Percentiles rank a stretch among this genome's conserved stretches.
These are phyloP conservation scores for Saccharomyces hybrid DNA, from an alignment of 1,139 yeast species.

Conservation along the genomic window DNA sequence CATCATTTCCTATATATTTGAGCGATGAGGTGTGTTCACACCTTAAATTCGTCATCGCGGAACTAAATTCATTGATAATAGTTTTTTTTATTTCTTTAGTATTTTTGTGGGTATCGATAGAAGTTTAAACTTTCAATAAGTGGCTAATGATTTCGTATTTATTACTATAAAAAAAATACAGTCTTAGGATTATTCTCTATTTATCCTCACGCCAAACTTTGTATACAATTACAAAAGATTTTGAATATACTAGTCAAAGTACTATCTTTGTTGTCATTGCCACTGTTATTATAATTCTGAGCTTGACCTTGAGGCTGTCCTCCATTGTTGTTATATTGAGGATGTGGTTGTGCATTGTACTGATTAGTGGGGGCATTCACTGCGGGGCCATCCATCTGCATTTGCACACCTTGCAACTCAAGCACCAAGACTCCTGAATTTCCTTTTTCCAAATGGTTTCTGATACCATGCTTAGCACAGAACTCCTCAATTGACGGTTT, in stretches of 20 bases:
- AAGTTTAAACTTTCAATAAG: neutral
- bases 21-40: neutral
- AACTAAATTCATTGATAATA: neutral
- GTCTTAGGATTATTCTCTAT: neutral
- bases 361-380: constrained; percentile 12
- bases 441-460: constrained; percentile 52
- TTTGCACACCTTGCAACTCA: constrained; percentile 44
- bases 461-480: constrained; percentile 58
- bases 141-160: neutral
- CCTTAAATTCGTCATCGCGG: neutral
- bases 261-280: constrained; percentile 2
- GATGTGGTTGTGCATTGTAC: constrained; percentile 4
- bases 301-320: neutral
- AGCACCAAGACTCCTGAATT: constrained; percentile 78
- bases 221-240: neutral
- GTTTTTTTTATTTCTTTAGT: neutral
- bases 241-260: neutral
- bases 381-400: constrained; percentile 44
- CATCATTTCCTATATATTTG: neutral
- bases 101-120: neutral
- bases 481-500: constrained; percentile 82
- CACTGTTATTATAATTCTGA: neutral
- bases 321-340: neutral
- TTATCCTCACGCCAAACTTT: neutral
- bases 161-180: neutral